phyloP scores from a whole-genome alignment of 257 asterid genomes.

The Salvia rosmarinus region DNA sequence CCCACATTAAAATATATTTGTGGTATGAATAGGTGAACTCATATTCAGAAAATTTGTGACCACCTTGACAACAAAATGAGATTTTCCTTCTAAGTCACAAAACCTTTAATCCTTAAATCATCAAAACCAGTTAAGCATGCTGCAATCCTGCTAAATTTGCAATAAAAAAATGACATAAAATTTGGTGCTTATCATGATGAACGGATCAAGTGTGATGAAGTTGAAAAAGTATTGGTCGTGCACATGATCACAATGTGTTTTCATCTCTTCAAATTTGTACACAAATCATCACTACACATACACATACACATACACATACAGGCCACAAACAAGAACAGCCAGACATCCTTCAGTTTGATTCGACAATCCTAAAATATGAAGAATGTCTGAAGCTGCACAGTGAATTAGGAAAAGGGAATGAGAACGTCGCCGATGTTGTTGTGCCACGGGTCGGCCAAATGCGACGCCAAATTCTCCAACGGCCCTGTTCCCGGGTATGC shows the following conservation, averaged over 20 bases:
- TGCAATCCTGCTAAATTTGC: neutral
- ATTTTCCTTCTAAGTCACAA: neutral
- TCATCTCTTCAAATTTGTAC: too few relatives aligned
- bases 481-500: constrained; percentile 98
- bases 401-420: constrained; percentile 45
- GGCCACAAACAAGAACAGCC: neutral
- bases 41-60: too few relatives aligned
- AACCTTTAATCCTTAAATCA: neutral
- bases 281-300: neutral
- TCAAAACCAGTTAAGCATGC: neutral
- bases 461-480: constrained; percentile 84
- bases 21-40: too few relatives aligned
- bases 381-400: neutral
- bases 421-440: constrained; percentile 84
- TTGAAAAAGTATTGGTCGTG: too few relatives aligned
- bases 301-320: neutral
- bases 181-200: too few relatives aligned
- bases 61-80: neutral
- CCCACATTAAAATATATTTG: too few relatives aligned
- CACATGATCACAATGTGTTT: too few relatives aligned
- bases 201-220: too few relatives aligned
- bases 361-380: neutral
- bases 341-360: neutral
- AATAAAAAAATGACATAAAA: too few relatives aligned
- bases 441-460: constrained; percentile 99